Conservation (phyloP, 2,329 filamentous ascomycete species). For the Talaromyces sp. region DNA sequence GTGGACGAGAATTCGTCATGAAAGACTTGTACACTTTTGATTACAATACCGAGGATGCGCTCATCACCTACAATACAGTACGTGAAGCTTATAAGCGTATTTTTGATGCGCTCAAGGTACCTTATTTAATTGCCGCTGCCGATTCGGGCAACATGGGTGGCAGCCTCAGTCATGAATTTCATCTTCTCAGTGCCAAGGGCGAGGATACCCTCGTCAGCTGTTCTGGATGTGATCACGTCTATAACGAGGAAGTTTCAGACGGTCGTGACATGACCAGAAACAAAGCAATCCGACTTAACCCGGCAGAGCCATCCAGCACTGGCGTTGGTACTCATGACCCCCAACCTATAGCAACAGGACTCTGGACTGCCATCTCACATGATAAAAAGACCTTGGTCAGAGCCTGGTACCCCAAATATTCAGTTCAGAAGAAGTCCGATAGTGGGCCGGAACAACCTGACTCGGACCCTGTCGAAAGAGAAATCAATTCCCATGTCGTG, state of each 20-base stretch:
- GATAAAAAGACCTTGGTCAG: conserved; percentile 64
- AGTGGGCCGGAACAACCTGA: background rate
- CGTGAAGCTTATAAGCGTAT: conserved; percentile 67
- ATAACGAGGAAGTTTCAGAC: conserved; percentile 80
- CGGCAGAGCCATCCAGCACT: conserved; percentile 20
- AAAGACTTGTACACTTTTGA: conserved; percentile 99
- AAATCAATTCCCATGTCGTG: conserved; percentile 57
- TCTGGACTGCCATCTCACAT: conserved; percentile 36
- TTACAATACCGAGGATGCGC: conserved; percentile 56
- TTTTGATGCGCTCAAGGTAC: conserved; percentile 76
- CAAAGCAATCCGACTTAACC: background rate
- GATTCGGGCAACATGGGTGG: conserved; percentile 97
- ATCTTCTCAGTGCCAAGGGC: conserved; percentile 70
- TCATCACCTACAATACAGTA: conserved; percentile 74
- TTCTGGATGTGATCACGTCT: conserved; percentile 63
- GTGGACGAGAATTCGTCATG: conserved; percentile 91
- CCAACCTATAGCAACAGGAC: conserved; percentile 29
- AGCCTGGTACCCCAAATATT: conserved; percentile 57
- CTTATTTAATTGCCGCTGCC: conserved; percentile 77
- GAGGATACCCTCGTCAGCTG: conserved; percentile 84
- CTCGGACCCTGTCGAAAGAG: conserved; percentile 28
- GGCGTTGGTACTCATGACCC: conserved; percentile 16
- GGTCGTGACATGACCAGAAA: conserved; percentile 19
- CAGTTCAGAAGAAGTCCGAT: conserved; percentile 22
- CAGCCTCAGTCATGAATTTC: conserved; percentile 88